Evolutionary conservation across 352 stramenopile genomes (phyloP).

Genomic region (Globisporangium splendens): DNA sequence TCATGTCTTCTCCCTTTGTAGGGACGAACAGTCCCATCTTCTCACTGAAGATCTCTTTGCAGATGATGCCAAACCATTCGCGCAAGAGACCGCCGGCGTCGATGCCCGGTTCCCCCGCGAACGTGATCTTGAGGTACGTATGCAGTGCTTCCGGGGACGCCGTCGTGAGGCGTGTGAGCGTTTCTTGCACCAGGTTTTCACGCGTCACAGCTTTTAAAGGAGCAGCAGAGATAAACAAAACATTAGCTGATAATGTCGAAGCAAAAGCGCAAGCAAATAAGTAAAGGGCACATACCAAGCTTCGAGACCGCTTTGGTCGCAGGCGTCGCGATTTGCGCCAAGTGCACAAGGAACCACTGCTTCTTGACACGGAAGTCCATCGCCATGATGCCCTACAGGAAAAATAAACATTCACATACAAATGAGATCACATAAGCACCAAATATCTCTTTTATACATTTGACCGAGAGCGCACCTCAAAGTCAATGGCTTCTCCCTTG

Average conservation of each 20-base stretch:
- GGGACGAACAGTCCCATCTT: constrained; percentile 48
- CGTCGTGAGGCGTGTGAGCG: constrained; percentile 36
- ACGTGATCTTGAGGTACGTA: constrained; percentile 68
- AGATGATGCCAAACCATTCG: constrained; percentile 68
- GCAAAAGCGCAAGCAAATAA: not conserved
- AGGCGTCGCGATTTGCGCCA: constrained; percentile 61
- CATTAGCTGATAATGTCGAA: not conserved
- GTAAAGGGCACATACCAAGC: constrained; percentile 38
- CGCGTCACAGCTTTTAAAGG: constrained; percentile 39
- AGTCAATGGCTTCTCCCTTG: constrained; percentile 47
- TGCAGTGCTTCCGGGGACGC: constrained; percentile 41
- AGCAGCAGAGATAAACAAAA: not conserved
- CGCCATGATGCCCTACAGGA: constrained; percentile 59
- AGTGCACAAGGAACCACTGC: constrained; percentile 77
- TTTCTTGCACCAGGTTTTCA: constrained; percentile 56
- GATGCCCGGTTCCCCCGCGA: constrained; percentile 58
- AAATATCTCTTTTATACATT: not conserved
- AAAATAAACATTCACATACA: not conserved
- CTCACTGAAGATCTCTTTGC: constrained; percentile 50
- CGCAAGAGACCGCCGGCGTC: constrained; percentile 62
- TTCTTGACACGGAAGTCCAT: constrained; percentile 78
- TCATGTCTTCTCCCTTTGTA: constrained; percentile 60
- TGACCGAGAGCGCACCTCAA: constrained; percentile 37
- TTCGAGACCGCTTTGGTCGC: constrained; percentile 61
- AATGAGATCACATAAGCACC: not conserved